phyloP scores from a whole-genome alignment of 192 early-diverging fungal genomes.

The Gamsiella multidivaricata region DNA sequence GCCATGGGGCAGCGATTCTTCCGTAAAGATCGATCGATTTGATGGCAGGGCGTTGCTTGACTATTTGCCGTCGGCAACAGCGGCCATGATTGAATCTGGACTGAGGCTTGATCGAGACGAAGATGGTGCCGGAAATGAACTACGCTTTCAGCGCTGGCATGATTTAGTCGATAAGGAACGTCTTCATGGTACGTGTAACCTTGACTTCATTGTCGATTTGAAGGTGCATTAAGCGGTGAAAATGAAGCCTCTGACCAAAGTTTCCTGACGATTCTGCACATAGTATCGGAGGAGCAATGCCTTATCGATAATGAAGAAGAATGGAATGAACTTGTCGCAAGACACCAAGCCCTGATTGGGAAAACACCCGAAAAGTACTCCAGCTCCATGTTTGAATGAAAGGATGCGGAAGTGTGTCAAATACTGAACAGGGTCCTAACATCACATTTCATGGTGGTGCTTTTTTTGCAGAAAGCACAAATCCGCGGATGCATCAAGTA shows the following conservation, averaged over 20 bases:
- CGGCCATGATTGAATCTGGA: constrained; percentile 39
- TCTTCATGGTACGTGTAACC: constrained; percentile 24
- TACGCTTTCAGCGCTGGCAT: constrained; percentile 46
- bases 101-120: constrained; percentile 34
- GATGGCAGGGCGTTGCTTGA: constrained; percentile 45
- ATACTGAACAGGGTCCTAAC: too few relatives aligned
- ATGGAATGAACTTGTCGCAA: constrained; percentile 46
- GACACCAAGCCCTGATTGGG: constrained; percentile 43
- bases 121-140: constrained; percentile 43
- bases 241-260: not conserved
- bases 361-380: constrained; percentile 34
- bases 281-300: constrained; percentile 51
- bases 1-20: constrained; percentile 45
- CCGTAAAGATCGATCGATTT: constrained; percentile 41
- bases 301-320: constrained; percentile 43
- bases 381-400: not conserved
- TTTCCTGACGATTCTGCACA: not conserved
- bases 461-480: not conserved
- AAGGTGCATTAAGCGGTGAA: too few relatives aligned
- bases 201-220: too few relatives aligned
- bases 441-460: too few relatives aligned
- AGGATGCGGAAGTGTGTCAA: too few relatives aligned
- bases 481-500: not conserved
- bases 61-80: constrained; percentile 15
- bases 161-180: constrained; percentile 44